Conservation (phyloP, 768 basidiomycete species). For the Phlebiopsis flavidoalba region DNA sequence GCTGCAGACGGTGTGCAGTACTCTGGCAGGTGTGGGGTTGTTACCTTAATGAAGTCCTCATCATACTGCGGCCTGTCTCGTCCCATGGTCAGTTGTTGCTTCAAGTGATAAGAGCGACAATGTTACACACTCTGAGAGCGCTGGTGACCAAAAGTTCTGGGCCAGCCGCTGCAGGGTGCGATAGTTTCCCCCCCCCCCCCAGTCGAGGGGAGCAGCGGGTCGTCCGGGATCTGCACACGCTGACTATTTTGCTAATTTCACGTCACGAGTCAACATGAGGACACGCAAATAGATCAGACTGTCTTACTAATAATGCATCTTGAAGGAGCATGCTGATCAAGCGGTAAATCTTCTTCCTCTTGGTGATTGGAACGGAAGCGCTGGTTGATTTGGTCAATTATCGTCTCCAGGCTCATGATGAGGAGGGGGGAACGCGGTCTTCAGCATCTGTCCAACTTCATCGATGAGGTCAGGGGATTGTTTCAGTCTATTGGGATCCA, state of each 20-base stretch:
- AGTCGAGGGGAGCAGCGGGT: slow-evolving; percentile 57
- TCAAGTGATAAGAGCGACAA: background rate
- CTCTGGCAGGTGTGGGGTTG: slow-evolving; percentile 73
- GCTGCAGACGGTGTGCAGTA: slow-evolving; percentile 87
- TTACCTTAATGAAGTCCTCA: slow-evolving; percentile 75
- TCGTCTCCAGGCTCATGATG: slow-evolving; percentile 92
- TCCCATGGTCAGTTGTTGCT: background rate
- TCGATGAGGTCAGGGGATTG: slow-evolving; percentile 66
- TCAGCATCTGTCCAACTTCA: slow-evolving; percentile 88
- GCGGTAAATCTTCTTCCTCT: slow-evolving; percentile 94
- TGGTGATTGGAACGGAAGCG: slow-evolving; percentile 76
- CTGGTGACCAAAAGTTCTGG: slow-evolving; percentile 45
- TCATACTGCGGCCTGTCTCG: slow-evolving; percentile 83
- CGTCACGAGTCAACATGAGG: background rate
- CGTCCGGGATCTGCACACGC: slow-evolving; percentile 60
- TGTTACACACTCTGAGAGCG: background rate
- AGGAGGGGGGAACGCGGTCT: slow-evolving; percentile 95
- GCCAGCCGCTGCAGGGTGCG: slow-evolving; percentile 56
- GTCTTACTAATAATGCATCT: slow-evolving; percentile 76
- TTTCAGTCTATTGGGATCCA: slow-evolving; percentile 44
- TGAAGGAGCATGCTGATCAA: slow-evolving; percentile 82
- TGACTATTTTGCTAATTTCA: slow-evolving; percentile 55
- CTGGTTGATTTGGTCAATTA: slow-evolving; percentile 89
- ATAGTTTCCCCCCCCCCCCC: no score
- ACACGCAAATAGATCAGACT: background rate